phyloP scores from a whole-genome alignment of 1,284 basidiomycete species.

The Trichosporon ovoides region DNA sequence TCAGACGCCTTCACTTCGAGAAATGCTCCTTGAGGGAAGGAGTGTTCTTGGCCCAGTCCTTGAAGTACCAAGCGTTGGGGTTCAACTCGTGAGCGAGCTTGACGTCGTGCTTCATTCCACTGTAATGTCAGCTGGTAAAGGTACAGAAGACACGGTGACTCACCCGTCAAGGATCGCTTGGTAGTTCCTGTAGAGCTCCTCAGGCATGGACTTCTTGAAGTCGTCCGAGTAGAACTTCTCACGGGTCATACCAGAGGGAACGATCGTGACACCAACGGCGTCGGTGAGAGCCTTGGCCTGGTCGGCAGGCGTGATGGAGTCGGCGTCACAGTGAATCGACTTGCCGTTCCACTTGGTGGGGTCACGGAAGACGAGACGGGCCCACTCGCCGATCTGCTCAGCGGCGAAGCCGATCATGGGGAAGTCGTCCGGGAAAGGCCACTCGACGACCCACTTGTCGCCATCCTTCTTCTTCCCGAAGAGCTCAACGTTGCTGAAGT shows the following conservation, averaged over 20 bases:
- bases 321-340: slow-evolving; percentile 13
- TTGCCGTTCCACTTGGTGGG: slow-evolving; percentile 13
- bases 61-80: not conserved
- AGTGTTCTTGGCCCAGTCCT: not conserved
- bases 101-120: not conserved
- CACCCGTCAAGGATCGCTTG: not conserved
- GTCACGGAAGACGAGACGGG: slow-evolving; percentile 6
- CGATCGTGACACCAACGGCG: slow-evolving; percentile 11
- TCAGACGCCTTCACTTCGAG: too few relatives aligned
- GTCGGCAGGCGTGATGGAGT: slow-evolving; percentile 6
- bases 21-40: too few relatives aligned
- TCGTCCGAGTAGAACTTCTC: slow-evolving; percentile 15
- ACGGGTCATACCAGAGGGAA: slow-evolving; percentile 4
- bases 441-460: slow-evolving; percentile 8
- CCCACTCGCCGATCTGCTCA: slow-evolving; percentile 22
- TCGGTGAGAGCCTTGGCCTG: slow-evolving; percentile 15
- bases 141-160: too few relatives aligned
- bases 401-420: slow-evolving; percentile 8
- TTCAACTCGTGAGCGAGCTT: not conserved
- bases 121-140: not conserved
- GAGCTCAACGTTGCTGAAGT: slow-evolving; percentile 13
- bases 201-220: slow-evolving; percentile 8
- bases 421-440: slow-evolving; percentile 13
- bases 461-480: slow-evolving; percentile 5
- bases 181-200: slow-evolving; percentile 9